phyloP scores from a whole-genome alignment of 176 grass and related monocot species.

The Chrysopogon serrulatus region DNA sequence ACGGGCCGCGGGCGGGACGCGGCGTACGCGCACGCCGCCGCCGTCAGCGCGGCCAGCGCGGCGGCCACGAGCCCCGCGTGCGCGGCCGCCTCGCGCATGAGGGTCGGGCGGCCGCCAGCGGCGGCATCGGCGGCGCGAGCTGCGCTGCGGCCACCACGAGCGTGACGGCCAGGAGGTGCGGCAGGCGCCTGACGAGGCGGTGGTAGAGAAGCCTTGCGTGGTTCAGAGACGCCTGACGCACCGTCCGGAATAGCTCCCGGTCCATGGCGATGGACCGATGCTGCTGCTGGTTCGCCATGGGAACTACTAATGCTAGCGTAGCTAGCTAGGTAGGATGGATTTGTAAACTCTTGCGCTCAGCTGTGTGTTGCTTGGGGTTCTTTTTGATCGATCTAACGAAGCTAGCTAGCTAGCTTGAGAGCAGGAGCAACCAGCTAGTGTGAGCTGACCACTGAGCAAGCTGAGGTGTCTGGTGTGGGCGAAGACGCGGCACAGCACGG shows the following conservation, averaged over 20 bases:
- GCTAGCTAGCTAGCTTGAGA: too few relatives aligned
- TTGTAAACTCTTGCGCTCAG: too few relatives aligned
- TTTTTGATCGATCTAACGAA: background rate
- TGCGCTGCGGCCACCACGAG: background rate
- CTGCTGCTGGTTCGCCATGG: background rate
- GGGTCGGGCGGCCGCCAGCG: constrained; percentile 22
- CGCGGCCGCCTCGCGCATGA: background rate
- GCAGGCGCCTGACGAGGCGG: constrained; percentile 20
- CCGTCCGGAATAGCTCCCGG: constrained; percentile 27
- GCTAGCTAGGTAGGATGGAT: too few relatives aligned
- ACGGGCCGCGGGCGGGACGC: constrained; percentile 32
- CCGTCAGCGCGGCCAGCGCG: background rate
- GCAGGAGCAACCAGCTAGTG: too few relatives aligned
- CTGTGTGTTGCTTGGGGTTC: background rate
- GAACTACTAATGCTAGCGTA: too few relatives aligned
- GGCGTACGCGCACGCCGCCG: constrained; percentile 24
- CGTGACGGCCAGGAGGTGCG: constrained; percentile 29
- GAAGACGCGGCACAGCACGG: background rate
- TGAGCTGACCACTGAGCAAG: background rate
- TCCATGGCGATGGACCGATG: constrained; percentile 1
- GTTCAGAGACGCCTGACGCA: constrained; percentile 32
- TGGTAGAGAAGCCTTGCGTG: constrained; percentile 31
- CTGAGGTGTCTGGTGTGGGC: constrained; percentile 10
- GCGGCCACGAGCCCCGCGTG: background rate
- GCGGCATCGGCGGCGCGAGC: background rate